phyloP scores from a whole-genome alignment of 2,329 filamentous ascomycete genomes.

The Stemphylium beticola region DNA sequence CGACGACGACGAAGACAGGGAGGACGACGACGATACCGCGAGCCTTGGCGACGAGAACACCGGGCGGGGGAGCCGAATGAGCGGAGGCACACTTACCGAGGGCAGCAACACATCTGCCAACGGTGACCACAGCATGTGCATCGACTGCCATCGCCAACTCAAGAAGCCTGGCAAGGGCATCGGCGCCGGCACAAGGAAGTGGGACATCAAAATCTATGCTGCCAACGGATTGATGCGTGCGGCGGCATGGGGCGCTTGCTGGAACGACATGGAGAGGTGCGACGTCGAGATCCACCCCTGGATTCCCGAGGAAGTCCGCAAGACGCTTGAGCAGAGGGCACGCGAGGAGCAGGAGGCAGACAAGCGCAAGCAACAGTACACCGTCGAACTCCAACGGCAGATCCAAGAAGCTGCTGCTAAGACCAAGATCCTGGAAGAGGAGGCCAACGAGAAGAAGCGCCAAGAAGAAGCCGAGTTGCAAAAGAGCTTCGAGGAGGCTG shows the following conservation, averaged over 20 bases:
- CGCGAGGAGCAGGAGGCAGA: slow-evolving; percentile 51
- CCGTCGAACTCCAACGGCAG: slow-evolving; percentile 40
- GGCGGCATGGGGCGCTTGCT: slow-evolving; percentile 90
- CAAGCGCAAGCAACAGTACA: slow-evolving; percentile 37
- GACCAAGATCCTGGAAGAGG: slow-evolving; percentile 36
- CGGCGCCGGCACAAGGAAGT: slow-evolving; percentile 60
- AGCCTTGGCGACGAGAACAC: slow-evolving; percentile 38
- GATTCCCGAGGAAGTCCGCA: slow-evolving; percentile 64
- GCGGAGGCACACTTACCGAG: slow-evolving; percentile 42
- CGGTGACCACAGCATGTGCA: slow-evolving; percentile 52
- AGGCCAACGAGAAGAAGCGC: slow-evolving; percentile 32
- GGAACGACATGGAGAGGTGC: slow-evolving; percentile 98
- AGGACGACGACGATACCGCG: slow-evolving; percentile 43
- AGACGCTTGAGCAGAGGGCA: slow-evolving; percentile 63
- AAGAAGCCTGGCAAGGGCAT: slow-evolving; percentile 45
- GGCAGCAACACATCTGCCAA: slow-evolving; percentile 30
- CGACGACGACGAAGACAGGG: slow-evolving; percentile 48
- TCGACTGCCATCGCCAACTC: slow-evolving; percentile 55
- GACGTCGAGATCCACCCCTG: slow-evolving; percentile 88
- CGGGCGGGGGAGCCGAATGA: slow-evolving; percentile 47
- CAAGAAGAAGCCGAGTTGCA: slow-evolving; percentile 35
- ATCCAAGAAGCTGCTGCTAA: slow-evolving; percentile 41
- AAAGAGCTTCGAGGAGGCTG: slow-evolving; percentile 35
- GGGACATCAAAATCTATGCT: slow-evolving; percentile 87
- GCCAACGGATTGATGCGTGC: slow-evolving; percentile 93